phyloP scores from a whole-genome alignment of 441 rosid genomes.

The Corymbia calophylla region DNA sequence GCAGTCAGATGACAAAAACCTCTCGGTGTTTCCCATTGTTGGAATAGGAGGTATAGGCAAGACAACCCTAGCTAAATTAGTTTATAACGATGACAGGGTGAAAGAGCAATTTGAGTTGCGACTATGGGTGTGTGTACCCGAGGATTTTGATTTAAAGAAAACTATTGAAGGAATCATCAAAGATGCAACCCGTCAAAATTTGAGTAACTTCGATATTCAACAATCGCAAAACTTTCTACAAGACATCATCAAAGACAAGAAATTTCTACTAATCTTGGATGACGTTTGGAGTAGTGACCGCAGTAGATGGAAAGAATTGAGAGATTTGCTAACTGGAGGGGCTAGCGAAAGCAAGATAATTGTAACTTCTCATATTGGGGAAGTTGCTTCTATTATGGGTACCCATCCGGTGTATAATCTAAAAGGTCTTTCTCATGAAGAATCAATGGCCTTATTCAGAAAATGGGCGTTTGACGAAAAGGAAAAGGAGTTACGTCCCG shows the following conservation, averaged over 20 bases:
- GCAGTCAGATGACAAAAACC: neutral
- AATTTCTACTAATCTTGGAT: neutral
- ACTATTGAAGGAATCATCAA: neutral
- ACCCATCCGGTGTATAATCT: neutral
- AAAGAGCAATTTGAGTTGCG: no score
- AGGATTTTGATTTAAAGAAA: neutral
- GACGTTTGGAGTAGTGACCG: rapidly evolving
- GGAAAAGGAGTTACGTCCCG: neutral
- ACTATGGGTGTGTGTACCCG: neutral
- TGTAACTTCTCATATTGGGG: neutral
- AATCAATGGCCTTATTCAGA: neutral
- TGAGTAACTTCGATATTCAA: neutral
- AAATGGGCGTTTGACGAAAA: neutral
- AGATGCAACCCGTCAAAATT: neutral
- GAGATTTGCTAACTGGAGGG: rapidly evolving
- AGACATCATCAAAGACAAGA: neutral
- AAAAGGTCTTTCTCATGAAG: neutral
- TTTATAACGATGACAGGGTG: neutral
- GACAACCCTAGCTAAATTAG: neutral
- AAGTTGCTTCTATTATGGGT: neutral
- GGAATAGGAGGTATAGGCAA: neutral
- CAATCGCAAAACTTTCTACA: neutral
- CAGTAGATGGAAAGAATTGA: rapidly evolving
- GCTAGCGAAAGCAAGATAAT: neutral
- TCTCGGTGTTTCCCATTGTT: neutral